Evolutionary conservation across 2,329 filamentous ascomycete species (phyloP), one percentile per base, ranked within the genome.

Genomic region (Colletotrichum sp.): DNA sequence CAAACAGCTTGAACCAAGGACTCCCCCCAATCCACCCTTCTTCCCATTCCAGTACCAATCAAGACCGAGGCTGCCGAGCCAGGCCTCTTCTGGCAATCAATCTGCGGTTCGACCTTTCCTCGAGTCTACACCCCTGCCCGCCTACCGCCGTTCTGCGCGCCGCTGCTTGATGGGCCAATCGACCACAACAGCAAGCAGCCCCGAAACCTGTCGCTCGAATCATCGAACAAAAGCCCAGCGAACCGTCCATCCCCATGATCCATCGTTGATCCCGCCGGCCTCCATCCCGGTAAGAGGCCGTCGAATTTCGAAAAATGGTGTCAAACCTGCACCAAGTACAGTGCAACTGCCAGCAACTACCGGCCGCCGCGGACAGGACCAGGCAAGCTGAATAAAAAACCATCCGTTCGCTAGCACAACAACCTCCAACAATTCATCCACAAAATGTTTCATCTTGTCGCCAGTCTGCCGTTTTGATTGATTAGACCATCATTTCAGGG

Each of bases 71-170:
- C 65, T 75, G n/a, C 66, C 62, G 55, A 70, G 44, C 75, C 71
- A 75, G 72, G 66, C 71, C 59, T 71, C 71, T 57, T 75, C 71
- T 62, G 67, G 62, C 71, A 77, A 74, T 71, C 71, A 77, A 77
- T 75, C 71, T 77, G 71, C 75, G 71, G 66, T 73, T 66, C 57
- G 49, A 67, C 62, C 74, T 76, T 32, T 36, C 69, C 32, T 69
- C 75, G 70, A 19, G 19, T 61, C 27, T 19, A 59, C 64, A 59
- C 65, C 64, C 61, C n/a, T 76, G 57, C 59, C 27, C 25, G 22
- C 44, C n/a, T 52, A 52, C 44, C 44, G 44, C 44, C 44, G 44
- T 22, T n/a, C n/a, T 52, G 44, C 44, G 11, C n/a, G 44, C 44
- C 44, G 65, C 30, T n/a, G 59, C 59, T 32, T 7, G 0, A 12